Evolutionary conservation across 2,329 filamentous ascomycete genomes (phyloP).

Genomic region (Ophiosphaerella herpotricha): DNA sequence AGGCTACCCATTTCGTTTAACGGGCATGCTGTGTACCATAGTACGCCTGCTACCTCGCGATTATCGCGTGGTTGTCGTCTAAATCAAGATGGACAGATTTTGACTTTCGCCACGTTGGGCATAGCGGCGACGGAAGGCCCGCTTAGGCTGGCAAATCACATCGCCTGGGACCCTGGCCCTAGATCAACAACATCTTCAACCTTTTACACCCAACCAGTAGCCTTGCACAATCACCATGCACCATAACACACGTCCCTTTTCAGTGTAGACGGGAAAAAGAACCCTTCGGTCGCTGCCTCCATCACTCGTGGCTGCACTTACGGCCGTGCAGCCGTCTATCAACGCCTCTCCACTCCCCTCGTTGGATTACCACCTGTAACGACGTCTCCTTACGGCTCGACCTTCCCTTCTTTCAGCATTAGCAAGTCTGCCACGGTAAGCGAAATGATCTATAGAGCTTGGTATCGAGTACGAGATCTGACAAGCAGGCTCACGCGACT

Average conservation of each 20-base stretch:
- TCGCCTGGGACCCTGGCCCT: conserved; percentile 5
- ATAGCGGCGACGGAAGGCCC: conserved; percentile 19
- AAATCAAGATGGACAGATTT: conserved; percentile 8
- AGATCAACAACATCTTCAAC: conserved; percentile 8
- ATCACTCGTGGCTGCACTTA: conserved; percentile 18
- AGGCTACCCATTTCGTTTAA: conserved; percentile 13
- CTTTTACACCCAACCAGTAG: conserved; percentile 23
- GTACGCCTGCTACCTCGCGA: conserved; percentile 16
- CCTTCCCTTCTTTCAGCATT: conserved; percentile 11
- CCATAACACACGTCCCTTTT: conserved; percentile 18
- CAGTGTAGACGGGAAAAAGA: conserved; percentile 16
- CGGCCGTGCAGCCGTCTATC: conserved; percentile 10
- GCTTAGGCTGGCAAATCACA: conserved; percentile 17
- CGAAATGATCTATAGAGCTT: conserved; percentile 7
- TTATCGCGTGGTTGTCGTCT: conserved; percentile 25
- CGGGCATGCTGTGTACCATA: conserved; percentile 3
- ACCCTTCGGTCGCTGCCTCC: conserved; percentile 13
- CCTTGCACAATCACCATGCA: conserved; percentile 18
- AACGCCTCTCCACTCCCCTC: conserved; percentile 3
- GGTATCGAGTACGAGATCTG: conserved; percentile 5
- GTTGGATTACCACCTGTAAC: conserved; percentile 6
- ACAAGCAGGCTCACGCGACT: conserved; percentile 5
- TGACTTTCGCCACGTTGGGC: conserved; percentile 18
- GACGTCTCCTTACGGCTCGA: conserved; percentile 20
- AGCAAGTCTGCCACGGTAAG: conserved; percentile 16